phyloP scores from a whole-genome alignment of 73 alveolate species.

The Uronychia binucleata region DNA sequence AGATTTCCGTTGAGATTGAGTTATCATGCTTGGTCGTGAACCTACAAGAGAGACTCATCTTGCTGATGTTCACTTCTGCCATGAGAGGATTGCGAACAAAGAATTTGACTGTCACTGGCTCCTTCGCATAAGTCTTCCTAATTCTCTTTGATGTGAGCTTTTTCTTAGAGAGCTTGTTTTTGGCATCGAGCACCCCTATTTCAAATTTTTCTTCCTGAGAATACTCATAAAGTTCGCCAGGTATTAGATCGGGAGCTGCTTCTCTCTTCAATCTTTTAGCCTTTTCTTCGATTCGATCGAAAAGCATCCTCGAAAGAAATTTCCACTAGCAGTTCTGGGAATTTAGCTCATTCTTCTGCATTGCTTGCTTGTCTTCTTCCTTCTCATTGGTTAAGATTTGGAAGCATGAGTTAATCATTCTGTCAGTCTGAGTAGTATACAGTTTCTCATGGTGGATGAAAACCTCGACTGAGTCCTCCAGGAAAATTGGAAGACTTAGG shows the following conservation, averaged over 20 bases:
- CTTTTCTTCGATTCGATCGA: constrained; percentile 34
- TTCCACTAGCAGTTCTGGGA: constrained; percentile 47
- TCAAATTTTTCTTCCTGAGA: constrained; percentile 27
- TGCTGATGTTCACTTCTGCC: constrained; percentile 51
- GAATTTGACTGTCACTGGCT: constrained; percentile 38
- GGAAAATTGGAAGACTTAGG: constrained; percentile 43
- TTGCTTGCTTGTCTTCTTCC: constrained; percentile 29
- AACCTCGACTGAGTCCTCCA: constrained; percentile 62
- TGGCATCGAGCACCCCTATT: constrained; percentile 5
- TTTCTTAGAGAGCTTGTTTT: constrained; percentile 22
- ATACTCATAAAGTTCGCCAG: constrained; percentile 6
- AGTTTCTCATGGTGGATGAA: constrained; percentile 45
- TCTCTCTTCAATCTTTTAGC: not conserved
- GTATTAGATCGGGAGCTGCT: not conserved
- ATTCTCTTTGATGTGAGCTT: constrained; percentile 24
- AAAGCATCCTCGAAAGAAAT: constrained; percentile 17
- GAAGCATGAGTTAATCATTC: constrained; percentile 22
- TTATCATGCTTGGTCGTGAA: constrained; percentile 10
- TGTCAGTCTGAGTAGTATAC: constrained; percentile 20
- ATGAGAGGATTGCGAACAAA: constrained; percentile 53
- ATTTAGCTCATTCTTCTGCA: constrained; percentile 32
- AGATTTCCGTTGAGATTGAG: not conserved
- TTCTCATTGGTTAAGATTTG: constrained; percentile 14
- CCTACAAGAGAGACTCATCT: constrained; percentile 36
- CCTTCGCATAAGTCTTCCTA: constrained; percentile 48